Evolutionary conservation across 2,329 filamentous ascomycete genomes (phyloP).

Genomic region (Aspergillus bombycis): DNA sequence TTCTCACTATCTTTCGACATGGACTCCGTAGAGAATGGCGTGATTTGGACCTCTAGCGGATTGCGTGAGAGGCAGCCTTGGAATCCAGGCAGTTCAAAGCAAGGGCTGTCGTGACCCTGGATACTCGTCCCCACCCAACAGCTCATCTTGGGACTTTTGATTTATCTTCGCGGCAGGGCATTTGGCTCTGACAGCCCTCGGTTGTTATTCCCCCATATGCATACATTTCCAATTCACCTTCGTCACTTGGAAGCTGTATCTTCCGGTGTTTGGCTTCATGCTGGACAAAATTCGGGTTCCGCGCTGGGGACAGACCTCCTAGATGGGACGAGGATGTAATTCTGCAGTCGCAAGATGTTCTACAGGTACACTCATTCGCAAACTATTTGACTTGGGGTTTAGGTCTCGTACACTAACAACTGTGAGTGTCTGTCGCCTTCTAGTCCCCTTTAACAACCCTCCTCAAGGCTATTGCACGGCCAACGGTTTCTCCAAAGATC

Average conservation of each 20-base stretch:
- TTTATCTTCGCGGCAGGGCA: background rate
- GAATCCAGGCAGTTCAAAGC: constrained; percentile 3
- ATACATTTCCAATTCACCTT: background rate
- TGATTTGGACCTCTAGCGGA: background rate
- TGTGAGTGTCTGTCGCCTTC: background rate
- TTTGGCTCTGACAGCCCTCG: background rate
- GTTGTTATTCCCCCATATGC: background rate
- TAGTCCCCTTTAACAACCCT: background rate
- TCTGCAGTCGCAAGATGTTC: background rate
- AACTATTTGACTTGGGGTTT: background rate
- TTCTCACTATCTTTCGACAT: background rate
- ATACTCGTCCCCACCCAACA: background rate
- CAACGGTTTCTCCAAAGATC: background rate
- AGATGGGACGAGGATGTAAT: background rate
- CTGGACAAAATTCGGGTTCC: background rate
- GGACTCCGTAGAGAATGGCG: background rate
- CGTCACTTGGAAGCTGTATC: background rate
- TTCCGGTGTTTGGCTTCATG: background rate
- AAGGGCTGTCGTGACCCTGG: constrained; percentile 1
- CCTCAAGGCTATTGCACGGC: background rate
- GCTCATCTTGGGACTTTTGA: background rate
- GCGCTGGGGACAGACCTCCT: background rate
- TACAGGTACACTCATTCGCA: background rate
- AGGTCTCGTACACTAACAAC: background rate
- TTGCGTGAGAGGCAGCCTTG: constrained; percentile 9